phyloP scores from a whole-genome alignment of 495 filamentous ascomycete genomes.

The Podospora sp. region DNA sequence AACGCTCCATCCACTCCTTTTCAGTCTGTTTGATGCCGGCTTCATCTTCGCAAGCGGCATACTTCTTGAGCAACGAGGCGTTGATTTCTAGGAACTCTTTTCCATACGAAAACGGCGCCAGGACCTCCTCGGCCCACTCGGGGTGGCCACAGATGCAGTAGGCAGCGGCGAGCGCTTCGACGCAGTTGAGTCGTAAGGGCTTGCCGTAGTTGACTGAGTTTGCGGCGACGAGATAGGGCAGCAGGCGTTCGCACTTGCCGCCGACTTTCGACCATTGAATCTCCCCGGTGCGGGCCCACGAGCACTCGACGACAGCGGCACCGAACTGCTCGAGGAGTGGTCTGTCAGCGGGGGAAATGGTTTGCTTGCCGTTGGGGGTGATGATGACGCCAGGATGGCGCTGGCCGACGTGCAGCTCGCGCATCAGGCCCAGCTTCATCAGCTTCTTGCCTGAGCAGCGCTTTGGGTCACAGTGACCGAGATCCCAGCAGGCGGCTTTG shows the following conservation, averaged over 20 bases:
- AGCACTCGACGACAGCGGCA: conserved; percentile 95
- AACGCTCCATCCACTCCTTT: conserved; percentile 80
- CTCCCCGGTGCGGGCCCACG: conserved; percentile 89
- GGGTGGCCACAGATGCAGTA: conserved; percentile 89
- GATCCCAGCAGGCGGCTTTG: conserved; percentile 96
- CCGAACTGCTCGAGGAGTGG: conserved; percentile 83
- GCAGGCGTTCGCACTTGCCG: conserved; percentile 88
- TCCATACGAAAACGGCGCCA: conserved; percentile 87
- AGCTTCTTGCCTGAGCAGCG: conserved; percentile 93
- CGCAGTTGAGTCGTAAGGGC: conserved; percentile 92
- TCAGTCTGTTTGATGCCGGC: conserved; percentile 87
- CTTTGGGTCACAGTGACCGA: conserved; percentile 96
- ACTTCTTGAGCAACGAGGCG: conserved; percentile 74
- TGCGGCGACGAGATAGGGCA: conserved; percentile 94
- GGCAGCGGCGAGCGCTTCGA: conserved; percentile 87
- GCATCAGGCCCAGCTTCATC: conserved; percentile 89
- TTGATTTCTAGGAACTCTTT: conserved; percentile 88
- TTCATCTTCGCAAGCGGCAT: conserved; percentile 79
- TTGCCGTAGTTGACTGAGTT: conserved; percentile 97
- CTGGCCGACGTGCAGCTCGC: conserved; percentile 88
- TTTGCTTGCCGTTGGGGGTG: conserved; percentile 86
- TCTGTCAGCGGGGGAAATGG: conserved; percentile 78
- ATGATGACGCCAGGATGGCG: conserved; percentile 89
- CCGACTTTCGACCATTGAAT: conserved; percentile 90
- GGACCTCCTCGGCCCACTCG: conserved; percentile 84